These are phyloP conservation scores for Leishmania arabica DNA, from an alignment of 208 protist species.

Conservation along the genomic window DNA sequence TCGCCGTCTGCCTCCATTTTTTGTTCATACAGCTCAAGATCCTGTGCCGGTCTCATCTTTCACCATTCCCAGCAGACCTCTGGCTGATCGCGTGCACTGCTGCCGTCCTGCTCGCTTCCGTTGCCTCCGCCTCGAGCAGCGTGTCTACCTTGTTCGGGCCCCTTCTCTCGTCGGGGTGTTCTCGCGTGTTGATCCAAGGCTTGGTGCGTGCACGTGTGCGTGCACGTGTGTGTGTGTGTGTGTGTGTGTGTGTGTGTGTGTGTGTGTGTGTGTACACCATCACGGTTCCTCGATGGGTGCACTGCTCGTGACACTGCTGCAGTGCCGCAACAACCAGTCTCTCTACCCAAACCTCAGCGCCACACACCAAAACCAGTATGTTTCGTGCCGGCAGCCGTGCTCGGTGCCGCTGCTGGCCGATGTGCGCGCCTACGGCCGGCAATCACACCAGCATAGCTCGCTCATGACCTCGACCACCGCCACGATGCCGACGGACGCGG, in stretches of 20 bases:
- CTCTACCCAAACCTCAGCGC: conserved; percentile 31
- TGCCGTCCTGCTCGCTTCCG: too few species aligned
- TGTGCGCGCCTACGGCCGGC: background rate
- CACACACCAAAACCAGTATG: conserved; percentile 4
- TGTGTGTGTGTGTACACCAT: background rate
- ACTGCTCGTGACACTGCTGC: conserved; percentile 38
- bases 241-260: background rate
- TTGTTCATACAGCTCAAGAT: background rate
- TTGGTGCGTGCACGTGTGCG: background rate
- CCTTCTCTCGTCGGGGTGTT: too few species aligned
- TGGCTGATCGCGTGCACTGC: too few species aligned
- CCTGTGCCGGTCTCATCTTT: background rate
- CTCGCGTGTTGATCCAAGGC: too few species aligned
- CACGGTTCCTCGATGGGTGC: conserved; percentile 22
- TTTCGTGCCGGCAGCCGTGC: conserved; percentile 25
- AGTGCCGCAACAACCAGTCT: conserved; percentile 31
- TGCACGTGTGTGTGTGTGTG: background rate
- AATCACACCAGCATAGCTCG: background rate
- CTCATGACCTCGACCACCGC: background rate
- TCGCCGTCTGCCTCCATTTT: background rate
- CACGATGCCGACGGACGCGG: background rate
- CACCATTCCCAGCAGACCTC: too few species aligned
- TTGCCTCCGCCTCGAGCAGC: too few species aligned
- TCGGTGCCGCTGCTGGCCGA: conserved; percentile 16
- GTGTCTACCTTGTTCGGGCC: too few species aligned